These are phyloP conservation scores for Chloris gayana DNA, from an alignment of 176 grass and related monocot species.

Conservation along the genomic window DNA sequence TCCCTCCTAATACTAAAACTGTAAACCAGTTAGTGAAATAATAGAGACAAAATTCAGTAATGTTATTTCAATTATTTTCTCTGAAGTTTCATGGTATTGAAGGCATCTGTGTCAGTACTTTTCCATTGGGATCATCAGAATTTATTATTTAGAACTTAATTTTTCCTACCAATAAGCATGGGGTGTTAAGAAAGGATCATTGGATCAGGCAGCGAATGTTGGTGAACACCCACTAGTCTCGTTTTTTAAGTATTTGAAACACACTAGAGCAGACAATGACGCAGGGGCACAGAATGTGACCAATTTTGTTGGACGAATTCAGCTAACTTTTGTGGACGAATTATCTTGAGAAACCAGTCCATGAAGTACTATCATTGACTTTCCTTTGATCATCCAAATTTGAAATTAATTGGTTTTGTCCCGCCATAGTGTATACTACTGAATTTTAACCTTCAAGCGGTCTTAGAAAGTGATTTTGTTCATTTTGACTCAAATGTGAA, in stretches of 20 bases:
- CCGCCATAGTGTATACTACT: neutral
- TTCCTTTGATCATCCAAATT: neutral
- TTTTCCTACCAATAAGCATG: neutral
- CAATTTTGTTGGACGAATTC: neutral
- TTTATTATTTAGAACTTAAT: neutral
- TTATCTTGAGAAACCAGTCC: neutral
- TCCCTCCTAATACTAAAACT: conserved; percentile 5
- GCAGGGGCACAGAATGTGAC: neutral
- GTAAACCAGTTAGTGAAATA: neutral
- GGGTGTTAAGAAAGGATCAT: neutral
- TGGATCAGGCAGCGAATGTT: neutral
- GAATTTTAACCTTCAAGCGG: neutral
- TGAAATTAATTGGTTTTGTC: neutral
- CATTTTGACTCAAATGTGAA: neutral
- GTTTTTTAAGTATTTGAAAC: neutral
- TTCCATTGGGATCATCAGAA: neutral
- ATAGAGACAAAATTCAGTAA: neutral
- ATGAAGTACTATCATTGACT: neutral
- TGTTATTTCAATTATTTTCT: neutral
- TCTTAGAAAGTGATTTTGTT: neutral
- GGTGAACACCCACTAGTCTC: neutral
- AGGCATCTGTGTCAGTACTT: conserved; percentile 11
- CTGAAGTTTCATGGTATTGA: neutral
- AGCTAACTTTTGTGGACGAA: neutral
- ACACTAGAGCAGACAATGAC: neutral